These are phyloP conservation scores for Globisporangium alternatum DNA, from an alignment of 352 stramenopile species.

Conservation along the genomic window DNA sequence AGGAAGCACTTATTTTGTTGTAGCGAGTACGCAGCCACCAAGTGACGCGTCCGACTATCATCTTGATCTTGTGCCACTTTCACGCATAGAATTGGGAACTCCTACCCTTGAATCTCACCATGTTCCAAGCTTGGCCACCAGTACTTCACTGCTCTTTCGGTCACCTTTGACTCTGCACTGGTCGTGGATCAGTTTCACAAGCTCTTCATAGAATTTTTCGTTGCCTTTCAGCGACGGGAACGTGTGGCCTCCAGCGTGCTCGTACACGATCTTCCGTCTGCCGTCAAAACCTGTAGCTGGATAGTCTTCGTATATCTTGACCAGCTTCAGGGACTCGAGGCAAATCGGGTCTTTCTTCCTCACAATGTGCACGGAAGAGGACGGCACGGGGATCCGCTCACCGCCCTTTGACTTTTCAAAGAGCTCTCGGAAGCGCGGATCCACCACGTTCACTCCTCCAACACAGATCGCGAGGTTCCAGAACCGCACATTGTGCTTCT, in stretches of 20 bases:
- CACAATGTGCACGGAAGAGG: conserved; percentile 49
- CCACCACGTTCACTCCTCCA: conserved; percentile 30
- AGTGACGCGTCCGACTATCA: too few species aligned
- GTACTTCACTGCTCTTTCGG: too few species aligned
- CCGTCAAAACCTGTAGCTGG: too few species aligned
- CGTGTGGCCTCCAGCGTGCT: conserved; percentile 55
- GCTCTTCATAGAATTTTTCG: conserved; percentile 35
- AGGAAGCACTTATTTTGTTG: too few species aligned
- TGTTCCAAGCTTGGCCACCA: neutral
- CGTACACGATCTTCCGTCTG: conserved; percentile 26
- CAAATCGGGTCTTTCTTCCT: conserved; percentile 48
- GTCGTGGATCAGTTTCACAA: conserved; percentile 35
- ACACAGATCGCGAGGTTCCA: conserved; percentile 45
- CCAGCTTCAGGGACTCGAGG: conserved; percentile 33
- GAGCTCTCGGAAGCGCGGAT: conserved; percentile 22
- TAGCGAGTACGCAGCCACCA: too few species aligned
- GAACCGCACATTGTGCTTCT: conserved; percentile 21
- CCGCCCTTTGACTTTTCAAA: conserved; percentile 26
- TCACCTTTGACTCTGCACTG: neutral
- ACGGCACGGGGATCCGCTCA: conserved; percentile 14
- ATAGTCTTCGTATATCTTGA: conserved; percentile 32
- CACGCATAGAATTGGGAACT: too few species aligned
- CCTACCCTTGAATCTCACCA: too few species aligned
- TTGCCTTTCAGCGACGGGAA: conserved; percentile 57
- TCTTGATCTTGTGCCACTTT: too few species aligned